Base-by-base conservation (phyloP, 371 early-diverging fungal species). In the Chytridium lagenaria region DNA sequence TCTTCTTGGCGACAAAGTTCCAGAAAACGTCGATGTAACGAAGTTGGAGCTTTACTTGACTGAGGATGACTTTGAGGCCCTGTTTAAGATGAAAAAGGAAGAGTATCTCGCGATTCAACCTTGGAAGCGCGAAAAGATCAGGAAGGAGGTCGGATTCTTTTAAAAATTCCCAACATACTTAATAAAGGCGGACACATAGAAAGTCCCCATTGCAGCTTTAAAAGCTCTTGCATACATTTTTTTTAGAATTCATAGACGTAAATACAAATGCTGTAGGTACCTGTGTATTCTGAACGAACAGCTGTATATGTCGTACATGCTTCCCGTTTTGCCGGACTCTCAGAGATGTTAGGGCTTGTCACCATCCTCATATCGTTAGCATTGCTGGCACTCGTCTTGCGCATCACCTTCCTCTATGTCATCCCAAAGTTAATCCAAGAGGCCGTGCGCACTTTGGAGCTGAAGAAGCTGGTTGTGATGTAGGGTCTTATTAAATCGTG, bases 101-200 rank as follows among this genome's bases (percentile, higher is more conserved):
- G 74, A 70, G 7, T 81, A 73, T 66, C 1, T 40, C 19, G 36
- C 15, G 0, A 23, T 81, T 50, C 76, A 38, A 67, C 67, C 66
- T 5, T 81, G 82, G 82, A 79, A 81, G 72, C 59, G 80, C 31
- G 73, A 74, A 2, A 49, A 69, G 38, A 16, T 78, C 28, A 78
- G 72, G 49, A 73, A 74, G 49, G 65, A 64, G 37, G 44, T 73
- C 34, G 81, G 78, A 33, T 69, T 81, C 34, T 81, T 72, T 65
- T 75, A 40, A 67, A 70, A 44, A 44, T n/a, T n/a, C n/a, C n/a
- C n/a, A n/a, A n/a, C n/a, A n/a, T n/a, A n/a, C n/a, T n/a, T n/a
- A 44, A 44, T 44, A 44, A 44, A 44, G 44, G 12, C 7, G 19
- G 44, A 12, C 44, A 44, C 44, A 44, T 44, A n/a, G n/a, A n/a